Evolutionary conservation across 257 asterid species (phyloP).

Genomic region (Rhazya stricta): DNA sequence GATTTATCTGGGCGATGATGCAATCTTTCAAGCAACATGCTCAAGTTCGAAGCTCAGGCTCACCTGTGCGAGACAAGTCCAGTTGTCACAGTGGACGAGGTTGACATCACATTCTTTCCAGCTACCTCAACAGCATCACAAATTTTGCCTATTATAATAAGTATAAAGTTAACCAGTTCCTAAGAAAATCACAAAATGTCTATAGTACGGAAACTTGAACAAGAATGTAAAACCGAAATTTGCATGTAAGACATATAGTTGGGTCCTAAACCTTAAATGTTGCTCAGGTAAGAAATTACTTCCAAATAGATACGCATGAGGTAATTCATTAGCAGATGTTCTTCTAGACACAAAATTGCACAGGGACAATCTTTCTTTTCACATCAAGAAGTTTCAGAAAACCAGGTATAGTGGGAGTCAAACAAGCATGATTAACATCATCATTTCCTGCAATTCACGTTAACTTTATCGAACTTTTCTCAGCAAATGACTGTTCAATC

Average conservation of each 20-base stretch:
- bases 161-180: slow-evolving; percentile 17
- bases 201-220: background rate
- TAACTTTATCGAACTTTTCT: no score
- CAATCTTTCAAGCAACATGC: background rate
- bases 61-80: slow-evolving; percentile 85
- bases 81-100: slow-evolving; percentile 85
- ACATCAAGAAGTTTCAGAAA: background rate
- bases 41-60: background rate
- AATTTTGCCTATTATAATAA: slow-evolving; percentile 52
- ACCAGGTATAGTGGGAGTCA: background rate
- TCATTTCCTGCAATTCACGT: background rate
- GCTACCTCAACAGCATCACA: slow-evolving; percentile 95
- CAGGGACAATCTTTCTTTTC: background rate
- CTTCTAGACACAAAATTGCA: background rate
- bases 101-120: slow-evolving; percentile 88
- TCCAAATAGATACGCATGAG: background rate
- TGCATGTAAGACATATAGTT: background rate
- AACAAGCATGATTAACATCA: background rate
- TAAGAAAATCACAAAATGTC: background rate
- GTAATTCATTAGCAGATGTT: background rate
- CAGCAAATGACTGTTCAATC: no score
- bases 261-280: background rate
- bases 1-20: background rate
- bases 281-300: background rate
- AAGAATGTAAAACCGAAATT: background rate